These are phyloP conservation scores for Fraxinus latifolia DNA, from an alignment of 305 asterid species.

Conservation along the genomic window DNA sequence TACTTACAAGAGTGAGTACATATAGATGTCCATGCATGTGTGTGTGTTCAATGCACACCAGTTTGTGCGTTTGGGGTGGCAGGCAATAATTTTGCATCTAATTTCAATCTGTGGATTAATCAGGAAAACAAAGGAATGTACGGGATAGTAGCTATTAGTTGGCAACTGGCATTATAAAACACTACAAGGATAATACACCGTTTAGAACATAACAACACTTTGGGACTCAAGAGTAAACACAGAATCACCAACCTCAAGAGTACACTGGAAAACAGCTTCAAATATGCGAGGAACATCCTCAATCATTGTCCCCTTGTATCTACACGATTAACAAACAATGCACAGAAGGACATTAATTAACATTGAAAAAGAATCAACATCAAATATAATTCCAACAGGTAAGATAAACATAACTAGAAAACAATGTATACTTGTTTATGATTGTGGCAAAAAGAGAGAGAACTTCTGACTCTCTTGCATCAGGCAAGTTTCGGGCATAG, in stretches of 20 bases:
- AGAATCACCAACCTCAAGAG: conserved; percentile 71
- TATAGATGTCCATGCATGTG: not conserved
- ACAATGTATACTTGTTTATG: conserved; percentile 70
- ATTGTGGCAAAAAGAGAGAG: conserved; percentile 94
- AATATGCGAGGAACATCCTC: conserved; percentile 94
- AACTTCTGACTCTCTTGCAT: conserved; percentile 99
- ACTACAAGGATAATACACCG: not conserved
- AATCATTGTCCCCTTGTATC: conserved; percentile 87
- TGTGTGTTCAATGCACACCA: not conserved
- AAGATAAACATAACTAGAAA: not conserved
- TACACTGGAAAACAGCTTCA: conserved; percentile 96
- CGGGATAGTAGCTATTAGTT: not conserved
- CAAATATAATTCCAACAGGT: not conserved
- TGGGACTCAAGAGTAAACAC: not conserved
- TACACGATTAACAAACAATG: conserved; percentile 27
- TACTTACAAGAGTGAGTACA: not conserved
- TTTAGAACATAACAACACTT: not conserved
- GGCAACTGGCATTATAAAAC: not conserved
- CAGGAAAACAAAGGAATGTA: not conserved
- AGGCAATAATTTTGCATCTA: not conserved
- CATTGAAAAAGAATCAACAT: conserved; percentile 13
- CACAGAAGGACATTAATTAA: not conserved
- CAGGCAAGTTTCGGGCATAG: conserved; percentile 90
- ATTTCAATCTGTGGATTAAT: not conserved
- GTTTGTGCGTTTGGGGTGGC: not conserved